phyloP scores from a whole-genome alignment of 176 grass and related monocot species.

The Phyllostachys edulis region DNA sequence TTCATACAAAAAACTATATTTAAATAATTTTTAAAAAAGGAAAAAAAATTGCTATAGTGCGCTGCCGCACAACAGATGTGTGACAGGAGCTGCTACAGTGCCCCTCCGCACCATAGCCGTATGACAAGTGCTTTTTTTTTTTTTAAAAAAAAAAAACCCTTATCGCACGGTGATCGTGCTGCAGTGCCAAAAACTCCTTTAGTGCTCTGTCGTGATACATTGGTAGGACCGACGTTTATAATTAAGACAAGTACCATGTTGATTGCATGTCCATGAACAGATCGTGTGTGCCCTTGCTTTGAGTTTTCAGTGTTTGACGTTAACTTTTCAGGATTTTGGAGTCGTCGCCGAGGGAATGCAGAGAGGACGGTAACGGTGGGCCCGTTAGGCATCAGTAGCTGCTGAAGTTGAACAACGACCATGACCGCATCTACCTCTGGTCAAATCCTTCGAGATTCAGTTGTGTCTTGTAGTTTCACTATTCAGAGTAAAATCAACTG shows the following conservation, averaged over 20 bases:
- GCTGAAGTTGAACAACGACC: not conserved
- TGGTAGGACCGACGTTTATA: not conserved
- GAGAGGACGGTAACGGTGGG: not conserved
- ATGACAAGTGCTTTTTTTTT: no score
- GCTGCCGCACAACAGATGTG: no score
- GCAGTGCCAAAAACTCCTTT: no score
- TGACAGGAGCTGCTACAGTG: no score
- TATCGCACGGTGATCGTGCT: no score
- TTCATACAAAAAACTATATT: no score
- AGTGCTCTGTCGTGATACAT: not conserved
- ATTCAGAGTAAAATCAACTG: not conserved
- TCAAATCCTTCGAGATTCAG: not conserved
- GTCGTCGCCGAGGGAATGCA: not conserved
- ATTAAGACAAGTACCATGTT: not conserved
- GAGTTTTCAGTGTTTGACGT: not conserved
- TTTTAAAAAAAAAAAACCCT: no score
- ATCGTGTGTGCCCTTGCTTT: not conserved
- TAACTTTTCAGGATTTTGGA: not conserved
- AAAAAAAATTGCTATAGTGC: no score
- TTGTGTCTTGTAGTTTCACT: not conserved
- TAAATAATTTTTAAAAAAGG: no score
- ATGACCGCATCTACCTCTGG: not conserved
- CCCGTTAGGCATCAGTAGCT: not conserved
- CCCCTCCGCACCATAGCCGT: no score
- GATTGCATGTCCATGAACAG: not conserved